Conservation (phyloP, 306 rosid genomes). For the Glycine latifolia region DNA sequence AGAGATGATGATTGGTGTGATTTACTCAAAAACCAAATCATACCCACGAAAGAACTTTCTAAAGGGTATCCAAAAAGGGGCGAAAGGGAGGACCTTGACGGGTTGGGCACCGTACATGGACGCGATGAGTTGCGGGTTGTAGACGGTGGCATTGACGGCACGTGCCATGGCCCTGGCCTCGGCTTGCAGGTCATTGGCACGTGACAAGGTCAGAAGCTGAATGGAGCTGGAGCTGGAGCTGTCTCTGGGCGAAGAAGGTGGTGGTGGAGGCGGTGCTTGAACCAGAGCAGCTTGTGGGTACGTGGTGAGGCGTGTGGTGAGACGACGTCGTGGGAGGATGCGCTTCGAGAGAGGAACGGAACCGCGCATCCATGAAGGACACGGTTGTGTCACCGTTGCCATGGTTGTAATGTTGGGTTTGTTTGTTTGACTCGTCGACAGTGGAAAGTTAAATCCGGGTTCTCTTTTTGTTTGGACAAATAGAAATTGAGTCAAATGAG, state of each 20-base stretch:
- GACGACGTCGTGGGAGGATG: conserved; percentile 27
- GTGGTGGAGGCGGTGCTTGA: conserved; percentile 46
- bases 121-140: conserved; percentile 66
- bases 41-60: background rate
- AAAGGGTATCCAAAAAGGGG: background rate
- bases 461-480: background rate
- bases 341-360: conserved; percentile 34
- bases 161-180: conserved; percentile 83
- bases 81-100: conserved; percentile 55
- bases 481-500: background rate
- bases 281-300: conserved; percentile 56
- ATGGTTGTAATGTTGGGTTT: conserved; percentile 1
- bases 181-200: conserved; percentile 75
- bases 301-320: conserved; percentile 11
- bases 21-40: background rate
- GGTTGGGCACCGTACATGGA: conserved; percentile 63
- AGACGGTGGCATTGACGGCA: conserved; percentile 68
- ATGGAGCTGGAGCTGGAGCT: conserved; percentile 34
- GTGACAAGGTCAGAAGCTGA: conserved; percentile 49
- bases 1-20: no score
- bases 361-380: conserved; percentile 48
- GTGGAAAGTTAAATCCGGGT: background rate
- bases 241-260: conserved; percentile 50
- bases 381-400: conserved; percentile 46
- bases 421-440: background rate